phyloP scores from a whole-genome alignment of 2,329 filamentous ascomycete genomes.

The Aureobasidium musti region DNA sequence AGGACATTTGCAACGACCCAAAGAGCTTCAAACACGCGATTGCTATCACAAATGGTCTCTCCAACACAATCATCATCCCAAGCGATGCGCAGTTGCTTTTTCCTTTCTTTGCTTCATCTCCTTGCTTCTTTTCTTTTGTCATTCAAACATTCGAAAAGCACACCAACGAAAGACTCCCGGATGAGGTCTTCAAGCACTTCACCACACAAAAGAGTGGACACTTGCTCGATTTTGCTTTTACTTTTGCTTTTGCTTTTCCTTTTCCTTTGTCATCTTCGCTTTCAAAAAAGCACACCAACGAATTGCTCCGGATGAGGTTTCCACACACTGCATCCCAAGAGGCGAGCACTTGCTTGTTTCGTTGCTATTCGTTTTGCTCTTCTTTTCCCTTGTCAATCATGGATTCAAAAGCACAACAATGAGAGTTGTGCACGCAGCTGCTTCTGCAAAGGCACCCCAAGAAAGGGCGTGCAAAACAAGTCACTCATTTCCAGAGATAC shows the following conservation, averaged over 20 bases:
- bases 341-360: too few species aligned
- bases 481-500: not conserved
- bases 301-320: too few species aligned
- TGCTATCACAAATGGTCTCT: not conserved
- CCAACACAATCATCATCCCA: not conserved
- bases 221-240: not conserved
- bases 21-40: not conserved
- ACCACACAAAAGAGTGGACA: too few species aligned
- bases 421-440: not conserved
- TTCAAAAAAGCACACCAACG: not conserved
- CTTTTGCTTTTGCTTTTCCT: not conserved
- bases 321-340: too few species aligned
- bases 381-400: not conserved
- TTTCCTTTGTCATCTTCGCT: not conserved
- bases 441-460: not conserved
- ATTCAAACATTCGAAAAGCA: not conserved
- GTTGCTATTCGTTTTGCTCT: too few species aligned
- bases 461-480: not conserved
- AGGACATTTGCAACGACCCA: not conserved
- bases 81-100: not conserved
- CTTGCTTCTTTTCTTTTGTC: not conserved
- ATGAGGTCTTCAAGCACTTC: not conserved
- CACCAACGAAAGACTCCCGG: not conserved
- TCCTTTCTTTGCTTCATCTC: not conserved
- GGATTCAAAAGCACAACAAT: not conserved